These are phyloP conservation scores for Penicillium bialowiezense DNA, from an alignment of 495 filamentous ascomycete genomes.

Conservation along the genomic window DNA sequence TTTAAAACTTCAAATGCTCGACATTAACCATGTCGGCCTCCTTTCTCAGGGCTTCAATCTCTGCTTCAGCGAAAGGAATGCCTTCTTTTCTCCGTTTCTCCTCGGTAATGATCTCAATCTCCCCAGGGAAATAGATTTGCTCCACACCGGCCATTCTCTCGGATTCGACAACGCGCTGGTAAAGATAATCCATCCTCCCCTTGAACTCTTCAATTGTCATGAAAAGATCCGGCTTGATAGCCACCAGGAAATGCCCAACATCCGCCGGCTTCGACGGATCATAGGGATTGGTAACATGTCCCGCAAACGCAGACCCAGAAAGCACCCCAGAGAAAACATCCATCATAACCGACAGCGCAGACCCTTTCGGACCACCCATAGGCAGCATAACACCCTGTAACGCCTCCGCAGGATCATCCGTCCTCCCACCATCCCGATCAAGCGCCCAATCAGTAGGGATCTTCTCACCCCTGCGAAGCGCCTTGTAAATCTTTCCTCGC, in stretches of 20 bases:
- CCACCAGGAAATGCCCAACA: conserved; percentile 74
- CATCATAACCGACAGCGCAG: conserved; percentile 74
- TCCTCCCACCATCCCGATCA: conserved; percentile 64
- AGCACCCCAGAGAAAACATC: conserved; percentile 79
- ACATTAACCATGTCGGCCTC: conserved; percentile 60
- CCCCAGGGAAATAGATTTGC: conserved; percentile 74
- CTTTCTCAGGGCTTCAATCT: conserved; percentile 63
- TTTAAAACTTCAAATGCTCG: conserved; percentile 20
- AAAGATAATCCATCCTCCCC: conserved; percentile 66
- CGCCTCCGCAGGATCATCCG: conserved; percentile 64
- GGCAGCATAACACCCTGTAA: conserved; percentile 73
- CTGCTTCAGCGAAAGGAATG: conserved; percentile 63
- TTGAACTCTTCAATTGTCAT: conserved; percentile 68
- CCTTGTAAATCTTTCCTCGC: conserved; percentile 74
- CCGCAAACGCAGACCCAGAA: conserved; percentile 68
- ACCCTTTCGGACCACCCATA: conserved; percentile 77
- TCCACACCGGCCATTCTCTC: conserved; percentile 71
- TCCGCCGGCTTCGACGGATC: conserved; percentile 64
- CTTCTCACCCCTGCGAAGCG: conserved; percentile 64
- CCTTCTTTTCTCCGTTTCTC: conserved; percentile 54
- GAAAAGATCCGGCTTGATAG: conserved; percentile 75
- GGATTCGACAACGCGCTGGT: conserved; percentile 58
- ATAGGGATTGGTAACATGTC: conserved; percentile 69
- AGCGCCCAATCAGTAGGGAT: conserved; percentile 75
- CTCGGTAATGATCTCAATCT: conserved; percentile 65